Evolutionary conservation across 495 filamentous ascomycete genomes (phyloP).

Genomic region (Penicillium fimorum): DNA sequence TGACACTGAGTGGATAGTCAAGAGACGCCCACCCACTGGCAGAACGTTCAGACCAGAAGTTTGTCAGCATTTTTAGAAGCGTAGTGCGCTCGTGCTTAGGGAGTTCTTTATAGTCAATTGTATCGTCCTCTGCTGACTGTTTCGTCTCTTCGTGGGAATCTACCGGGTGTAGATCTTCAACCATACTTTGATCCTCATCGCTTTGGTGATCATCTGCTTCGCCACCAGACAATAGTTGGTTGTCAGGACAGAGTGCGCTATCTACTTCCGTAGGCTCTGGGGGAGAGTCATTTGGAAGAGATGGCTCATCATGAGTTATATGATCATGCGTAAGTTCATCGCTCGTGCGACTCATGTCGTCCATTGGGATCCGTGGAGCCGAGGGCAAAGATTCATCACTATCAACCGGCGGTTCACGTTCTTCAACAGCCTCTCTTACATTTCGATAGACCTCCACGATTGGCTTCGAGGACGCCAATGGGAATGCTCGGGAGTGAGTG

Average conservation of each 20-base stretch:
- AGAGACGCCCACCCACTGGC: conserved; percentile 93
- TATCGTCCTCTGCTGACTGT: conserved; percentile 54
- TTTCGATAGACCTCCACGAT: conserved; percentile 95
- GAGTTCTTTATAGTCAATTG: conserved; percentile 65
- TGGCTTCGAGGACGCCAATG: conserved; percentile 87
- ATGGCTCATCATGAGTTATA: conserved; percentile 20
- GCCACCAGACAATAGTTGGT: conserved; percentile 60
- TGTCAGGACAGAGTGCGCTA: conserved; percentile 47
- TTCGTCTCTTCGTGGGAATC: conserved; percentile 63
- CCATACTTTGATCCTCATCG: conserved; percentile 63
- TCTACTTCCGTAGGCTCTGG: conserved; percentile 50
- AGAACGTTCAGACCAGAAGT: conserved; percentile 97
- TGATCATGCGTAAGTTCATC: conserved; percentile 31
- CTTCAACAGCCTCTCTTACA: conserved; percentile 87
- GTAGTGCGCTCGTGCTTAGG: conserved; percentile 89
- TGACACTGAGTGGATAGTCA: conserved; percentile 85
- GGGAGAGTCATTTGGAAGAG: conserved; percentile 25
- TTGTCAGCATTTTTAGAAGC: conserved; percentile 89
- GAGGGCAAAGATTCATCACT: conserved; percentile 41
- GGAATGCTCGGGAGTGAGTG: conserved; percentile 77
- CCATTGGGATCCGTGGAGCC: conserved; percentile 28
- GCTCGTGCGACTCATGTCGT: conserved; percentile 29
- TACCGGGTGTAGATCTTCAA: conserved; percentile 65
- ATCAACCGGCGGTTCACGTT: conserved; percentile 73
- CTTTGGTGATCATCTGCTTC: conserved; percentile 63